A percentile compares a stretch with the other conserved stretches of the same genome.
Conservation (phyloP, 805 yeast species). For the Wickerhamomyces subpelliculosus region DNA sequence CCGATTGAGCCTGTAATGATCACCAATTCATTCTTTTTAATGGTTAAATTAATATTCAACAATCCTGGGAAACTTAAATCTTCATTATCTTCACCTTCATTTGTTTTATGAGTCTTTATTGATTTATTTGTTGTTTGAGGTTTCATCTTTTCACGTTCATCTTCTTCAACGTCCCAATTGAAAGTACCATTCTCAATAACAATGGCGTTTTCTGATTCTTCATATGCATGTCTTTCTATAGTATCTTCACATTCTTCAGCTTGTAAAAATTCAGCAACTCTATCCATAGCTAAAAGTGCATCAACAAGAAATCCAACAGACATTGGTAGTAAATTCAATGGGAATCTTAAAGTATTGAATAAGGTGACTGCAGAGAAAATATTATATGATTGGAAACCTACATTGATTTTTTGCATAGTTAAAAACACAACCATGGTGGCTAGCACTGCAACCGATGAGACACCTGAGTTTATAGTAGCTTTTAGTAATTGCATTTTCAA, state of each 20-base stretch:
- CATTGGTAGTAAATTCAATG: slow-evolving; percentile 59
- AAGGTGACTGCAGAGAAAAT: slow-evolving; percentile 67
- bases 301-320: slow-evolving; percentile 57
- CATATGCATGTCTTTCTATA: slow-evolving; percentile 23
- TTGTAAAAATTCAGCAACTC: slow-evolving; percentile 40
- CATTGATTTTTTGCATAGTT: slow-evolving; percentile 34
- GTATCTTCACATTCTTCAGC: slow-evolving; percentile 32
- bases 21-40: slow-evolving; percentile 62
- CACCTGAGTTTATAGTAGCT: slow-evolving; percentile 56
- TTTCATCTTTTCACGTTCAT: slow-evolving; percentile 4
- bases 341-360: slow-evolving; percentile 55
- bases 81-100: not conserved
- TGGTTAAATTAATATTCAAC: slow-evolving; percentile 41
- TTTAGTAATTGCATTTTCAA: slow-evolving; percentile 59
- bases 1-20: slow-evolving; percentile 79
- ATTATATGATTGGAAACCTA: slow-evolving; percentile 43
- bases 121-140: not conserved
- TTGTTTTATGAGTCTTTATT: not conserved
- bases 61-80: slow-evolving; percentile 32
- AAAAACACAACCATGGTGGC: slow-evolving; percentile 59
- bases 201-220: slow-evolving; percentile 38
- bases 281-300: slow-evolving; percentile 48
- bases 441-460: slow-evolving; percentile 60
- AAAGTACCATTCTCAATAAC: slow-evolving; percentile 39
- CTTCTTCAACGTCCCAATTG: slow-evolving; percentile 43